These are phyloP conservation scores for Tulasnella sp. DNA, from an alignment of 768 basidiomycete species.

Conservation along the genomic window DNA sequence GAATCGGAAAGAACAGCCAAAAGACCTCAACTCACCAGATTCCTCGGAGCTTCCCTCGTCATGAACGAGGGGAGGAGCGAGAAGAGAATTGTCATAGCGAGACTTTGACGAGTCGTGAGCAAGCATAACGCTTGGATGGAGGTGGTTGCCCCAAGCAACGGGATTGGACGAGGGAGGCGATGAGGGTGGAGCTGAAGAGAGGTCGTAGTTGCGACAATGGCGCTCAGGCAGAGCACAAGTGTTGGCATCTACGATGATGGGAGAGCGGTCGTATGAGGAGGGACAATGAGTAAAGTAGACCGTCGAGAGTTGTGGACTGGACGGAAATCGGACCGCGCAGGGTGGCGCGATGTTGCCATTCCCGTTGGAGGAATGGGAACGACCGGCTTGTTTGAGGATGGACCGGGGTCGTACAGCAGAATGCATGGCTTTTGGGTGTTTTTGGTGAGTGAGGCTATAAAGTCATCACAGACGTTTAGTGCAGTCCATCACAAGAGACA, in stretches of 20 bases:
- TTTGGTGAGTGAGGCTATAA: not conserved
- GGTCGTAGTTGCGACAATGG: not conserved
- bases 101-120: not conserved
- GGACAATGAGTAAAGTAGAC: conserved; percentile 13
- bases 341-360: not conserved
- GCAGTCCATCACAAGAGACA: too few species aligned
- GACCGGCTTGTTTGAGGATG: conserved; percentile 6
- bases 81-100: not conserved
- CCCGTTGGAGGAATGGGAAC: not conserved
- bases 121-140: conserved; percentile 6
- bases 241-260: conserved; percentile 13
- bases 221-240: conserved; percentile 11
- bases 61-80: not conserved
- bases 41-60: conserved; percentile 15
- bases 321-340: conserved; percentile 12
- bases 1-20: not conserved
- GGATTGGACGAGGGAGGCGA: not conserved
- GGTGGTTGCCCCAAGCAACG: conserved; percentile 3
- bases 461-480: too few species aligned
- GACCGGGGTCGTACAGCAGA: not conserved
- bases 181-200: not conserved
- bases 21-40: conserved; percentile 8
- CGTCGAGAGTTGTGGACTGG: conserved; percentile 12
- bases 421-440: not conserved
- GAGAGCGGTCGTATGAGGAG: conserved; percentile 5